These are phyloP conservation scores for Pseudopithomyces maydicus DNA, from an alignment of 2,329 filamentous ascomycete genomes.

Conservation along the genomic window DNA sequence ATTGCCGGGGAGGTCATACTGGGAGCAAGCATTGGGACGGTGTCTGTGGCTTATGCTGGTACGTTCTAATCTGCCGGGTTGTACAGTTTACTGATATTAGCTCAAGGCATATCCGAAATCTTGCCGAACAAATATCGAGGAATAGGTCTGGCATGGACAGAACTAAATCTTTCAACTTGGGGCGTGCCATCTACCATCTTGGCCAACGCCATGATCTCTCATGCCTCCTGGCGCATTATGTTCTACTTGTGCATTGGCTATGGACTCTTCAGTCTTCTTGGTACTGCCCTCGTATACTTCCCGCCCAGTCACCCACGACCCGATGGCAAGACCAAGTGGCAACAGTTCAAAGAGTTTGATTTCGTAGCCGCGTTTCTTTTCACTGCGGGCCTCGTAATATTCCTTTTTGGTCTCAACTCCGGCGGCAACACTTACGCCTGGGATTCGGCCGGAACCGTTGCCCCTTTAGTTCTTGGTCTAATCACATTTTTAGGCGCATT, in stretches of 20 bases:
- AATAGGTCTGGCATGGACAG: conserved; percentile 28
- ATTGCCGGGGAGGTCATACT: conserved; percentile 33
- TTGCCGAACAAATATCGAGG: conserved; percentile 31
- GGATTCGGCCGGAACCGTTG: conserved; percentile 28
- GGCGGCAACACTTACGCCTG: conserved; percentile 44
- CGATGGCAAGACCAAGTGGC: conserved; percentile 33
- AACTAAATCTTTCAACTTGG: conserved; percentile 29
- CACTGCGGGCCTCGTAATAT: conserved; percentile 48
- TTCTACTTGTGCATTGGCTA: conserved; percentile 52
- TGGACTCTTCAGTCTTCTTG: conserved; percentile 45
- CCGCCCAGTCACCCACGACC: conserved; percentile 53
- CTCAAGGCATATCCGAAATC: conserved; percentile 22
- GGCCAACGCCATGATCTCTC: conserved; percentile 37
- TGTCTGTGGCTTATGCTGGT: conserved; percentile 46
- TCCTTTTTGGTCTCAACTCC: conserved; percentile 52
- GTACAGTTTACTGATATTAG: conserved; percentile 1
- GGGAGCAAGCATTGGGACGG: conserved; percentile 47
- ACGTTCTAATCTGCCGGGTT: conserved; percentile 3
- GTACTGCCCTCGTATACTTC: conserved; percentile 54
- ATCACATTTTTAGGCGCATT: conserved; percentile 23
- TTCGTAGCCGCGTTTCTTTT: conserved; percentile 52
- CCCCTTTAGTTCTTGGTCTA: conserved; percentile 29
- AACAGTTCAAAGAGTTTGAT: conserved; percentile 44
- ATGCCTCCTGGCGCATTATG: conserved; percentile 46
- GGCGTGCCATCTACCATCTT: conserved; percentile 46